These are phyloP conservation scores for Erigeron canadensis DNA, from an alignment of 129 eudicot species.

Conservation along the genomic window DNA sequence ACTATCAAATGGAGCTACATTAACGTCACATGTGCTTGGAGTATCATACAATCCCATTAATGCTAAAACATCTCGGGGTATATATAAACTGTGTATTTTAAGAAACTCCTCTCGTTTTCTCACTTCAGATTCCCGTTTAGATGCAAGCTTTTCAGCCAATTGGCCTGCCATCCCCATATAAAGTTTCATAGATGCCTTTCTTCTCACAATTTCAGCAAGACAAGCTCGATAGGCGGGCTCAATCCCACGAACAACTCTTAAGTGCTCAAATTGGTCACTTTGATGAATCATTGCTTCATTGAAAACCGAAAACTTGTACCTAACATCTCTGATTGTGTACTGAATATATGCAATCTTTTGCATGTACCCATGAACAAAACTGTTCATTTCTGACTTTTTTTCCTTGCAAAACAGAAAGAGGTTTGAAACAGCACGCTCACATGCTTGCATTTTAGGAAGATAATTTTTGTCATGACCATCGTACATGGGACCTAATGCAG, in stretches of 20 bases:
- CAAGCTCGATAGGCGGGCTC: slow-evolving; percentile 83
- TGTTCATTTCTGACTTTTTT: slow-evolving; percentile 83
- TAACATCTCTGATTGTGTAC: slow-evolving; percentile 76
- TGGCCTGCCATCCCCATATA: slow-evolving; percentile 97
- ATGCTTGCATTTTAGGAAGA: slow-evolving; percentile 74
- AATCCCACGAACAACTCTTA: slow-evolving; percentile 72
- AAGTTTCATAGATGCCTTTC: slow-evolving; percentile 90
- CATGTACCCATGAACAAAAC: slow-evolving; percentile 82
- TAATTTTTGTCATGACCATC: slow-evolving; percentile 73
- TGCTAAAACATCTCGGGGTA: slow-evolving; percentile 76
- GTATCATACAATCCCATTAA: slow-evolving; percentile 90
- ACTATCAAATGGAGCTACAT: slow-evolving; percentile 77
- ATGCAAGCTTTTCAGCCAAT: slow-evolving; percentile 85
- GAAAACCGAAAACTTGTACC: slow-evolving; percentile 81
- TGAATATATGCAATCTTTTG: slow-evolving; percentile 90
- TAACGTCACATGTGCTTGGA: slow-evolving; percentile 77
- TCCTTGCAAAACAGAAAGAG: slow-evolving; percentile 56
- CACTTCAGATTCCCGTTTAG: slow-evolving; percentile 72
- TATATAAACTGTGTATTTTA: slow-evolving; percentile 59
- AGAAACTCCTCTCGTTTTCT: slow-evolving; percentile 78
- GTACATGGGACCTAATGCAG: slow-evolving; percentile 93
- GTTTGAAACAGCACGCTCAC: slow-evolving; percentile 67
- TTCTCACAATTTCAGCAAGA: slow-evolving; percentile 91
- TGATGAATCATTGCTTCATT: slow-evolving; percentile 85
- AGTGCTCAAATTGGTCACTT: slow-evolving; percentile 65